Percentiles rank a stretch among this genome's conserved stretches.
phyloP scores from a whole-genome alignment of 1,284 basidiomycete genomes.

The Pseudozyma pruni region DNA sequence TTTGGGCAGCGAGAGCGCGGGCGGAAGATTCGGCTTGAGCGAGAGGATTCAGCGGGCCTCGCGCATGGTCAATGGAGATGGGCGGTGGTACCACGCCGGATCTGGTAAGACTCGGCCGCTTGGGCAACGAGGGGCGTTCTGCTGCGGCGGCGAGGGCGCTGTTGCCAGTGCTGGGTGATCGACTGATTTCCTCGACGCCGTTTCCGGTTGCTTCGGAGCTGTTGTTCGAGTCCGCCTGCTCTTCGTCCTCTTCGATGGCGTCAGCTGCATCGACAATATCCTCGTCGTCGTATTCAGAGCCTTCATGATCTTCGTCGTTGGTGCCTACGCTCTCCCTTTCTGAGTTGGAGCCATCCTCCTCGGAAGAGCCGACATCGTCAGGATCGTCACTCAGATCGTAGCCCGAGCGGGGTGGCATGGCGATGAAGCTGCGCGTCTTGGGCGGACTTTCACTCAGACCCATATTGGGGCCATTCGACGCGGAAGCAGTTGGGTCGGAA shows the following conservation, averaged over 20 bases:
- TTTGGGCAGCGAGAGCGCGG: constrained; percentile 37
- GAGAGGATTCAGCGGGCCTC: constrained; percentile 28
- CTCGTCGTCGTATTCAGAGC: constrained; percentile 51
- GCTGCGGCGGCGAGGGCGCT: neutral
- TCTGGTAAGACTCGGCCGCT: constrained; percentile 56
- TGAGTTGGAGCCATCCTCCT: constrained; percentile 62
- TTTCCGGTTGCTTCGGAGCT: neutral
- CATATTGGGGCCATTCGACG: constrained; percentile 20
- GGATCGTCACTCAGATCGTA: constrained; percentile 67
- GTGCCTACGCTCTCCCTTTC: constrained; percentile 58
- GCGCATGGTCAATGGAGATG: constrained; percentile 25
- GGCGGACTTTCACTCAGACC: constrained; percentile 61
- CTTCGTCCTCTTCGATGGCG: constrained; percentile 24
- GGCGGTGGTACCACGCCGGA: constrained; percentile 52
- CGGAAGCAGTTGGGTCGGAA: constrained; percentile 7
- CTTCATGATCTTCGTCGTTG: constrained; percentile 53
- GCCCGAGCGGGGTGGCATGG: constrained; percentile 66
- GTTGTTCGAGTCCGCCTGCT: constrained; percentile 6
- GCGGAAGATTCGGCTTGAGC: constrained; percentile 36
- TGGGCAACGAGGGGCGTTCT: constrained; percentile 41
- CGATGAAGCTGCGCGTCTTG: constrained; percentile 66
- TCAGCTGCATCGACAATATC: constrained; percentile 22
- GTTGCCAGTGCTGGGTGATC: neutral
- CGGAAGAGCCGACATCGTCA: constrained; percentile 64
- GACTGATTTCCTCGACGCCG: constrained; percentile 1